These are phyloP conservation scores for Keqinozyma sinolaborantium DNA, from an alignment of 1,139 yeast genomes.

Conservation along the genomic window DNA sequence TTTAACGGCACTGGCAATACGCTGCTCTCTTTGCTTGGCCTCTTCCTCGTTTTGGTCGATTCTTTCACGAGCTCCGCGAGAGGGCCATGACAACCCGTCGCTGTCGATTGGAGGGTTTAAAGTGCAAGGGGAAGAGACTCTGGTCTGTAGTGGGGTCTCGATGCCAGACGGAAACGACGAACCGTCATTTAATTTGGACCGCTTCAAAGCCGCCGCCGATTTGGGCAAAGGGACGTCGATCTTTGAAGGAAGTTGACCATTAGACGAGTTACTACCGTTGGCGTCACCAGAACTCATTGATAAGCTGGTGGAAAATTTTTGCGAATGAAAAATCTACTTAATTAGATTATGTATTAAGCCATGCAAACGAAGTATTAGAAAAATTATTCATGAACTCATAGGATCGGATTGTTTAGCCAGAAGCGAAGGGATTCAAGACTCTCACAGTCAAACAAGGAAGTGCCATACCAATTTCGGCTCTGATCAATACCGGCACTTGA, in stretches of 20 bases:
- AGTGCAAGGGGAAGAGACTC: slow-evolving; percentile 83
- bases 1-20: slow-evolving; percentile 84
- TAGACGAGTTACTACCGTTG: not conserved
- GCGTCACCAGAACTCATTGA: no score
- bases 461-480: slow-evolving; percentile 94
- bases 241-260: no score
- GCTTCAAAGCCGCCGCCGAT: not conserved
- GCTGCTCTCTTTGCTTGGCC: slow-evolving; percentile 55
- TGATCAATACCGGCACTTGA: slow-evolving; percentile 77
- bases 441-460: slow-evolving; percentile 93
- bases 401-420: no score
- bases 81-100: slow-evolving; percentile 95
- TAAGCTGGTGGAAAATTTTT: not conserved
- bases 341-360: not conserved
- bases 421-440: slow-evolving; percentile 80
- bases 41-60: slow-evolving; percentile 65
- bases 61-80: slow-evolving; percentile 77
- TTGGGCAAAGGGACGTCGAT: not conserved
- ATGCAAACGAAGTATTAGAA: not conserved
- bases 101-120: slow-evolving; percentile 81
- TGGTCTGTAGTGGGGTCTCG: slow-evolving; percentile 58
- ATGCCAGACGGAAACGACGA: no score
- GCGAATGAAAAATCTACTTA: not conserved
- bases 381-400: not conserved
- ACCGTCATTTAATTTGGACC: not conserved